phyloP scores from a whole-genome alignment of 1,284 basidiomycete genomes.

The Cutaneotrichosporon cutaneum region DNA sequence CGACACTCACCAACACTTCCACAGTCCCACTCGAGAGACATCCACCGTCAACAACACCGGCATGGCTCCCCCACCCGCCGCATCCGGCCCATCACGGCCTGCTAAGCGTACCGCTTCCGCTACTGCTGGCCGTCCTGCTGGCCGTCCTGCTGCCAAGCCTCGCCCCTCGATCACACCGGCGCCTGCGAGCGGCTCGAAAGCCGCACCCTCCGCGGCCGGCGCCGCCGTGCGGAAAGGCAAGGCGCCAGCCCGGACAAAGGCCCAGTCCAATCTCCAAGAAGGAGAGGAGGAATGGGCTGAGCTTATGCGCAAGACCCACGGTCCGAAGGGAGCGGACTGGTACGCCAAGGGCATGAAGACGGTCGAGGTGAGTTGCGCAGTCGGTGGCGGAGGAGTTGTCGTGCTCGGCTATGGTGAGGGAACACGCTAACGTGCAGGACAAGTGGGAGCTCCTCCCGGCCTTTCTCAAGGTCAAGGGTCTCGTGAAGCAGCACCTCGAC shows the following conservation, averaged over 20 bases:
- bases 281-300: conserved; percentile 50
- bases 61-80: conserved; percentile 13
- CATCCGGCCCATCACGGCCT: conserved; percentile 12
- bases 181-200: neutral
- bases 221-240: conserved; percentile 30
- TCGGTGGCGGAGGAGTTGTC: neutral
- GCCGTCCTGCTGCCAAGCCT: neutral
- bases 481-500: conserved; percentile 99
- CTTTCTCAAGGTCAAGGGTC: conserved; percentile 91
- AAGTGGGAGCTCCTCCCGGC: conserved; percentile 96
- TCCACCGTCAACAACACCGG: conserved; percentile 1
- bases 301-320: conserved; percentile 47
- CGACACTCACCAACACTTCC: neutral
- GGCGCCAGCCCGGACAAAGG: conserved; percentile 22
- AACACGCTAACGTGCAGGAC: conserved; percentile 65
- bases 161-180: neutral
- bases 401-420: too few species aligned
- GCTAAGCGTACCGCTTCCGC: conserved; percentile 8
- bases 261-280: conserved; percentile 24
- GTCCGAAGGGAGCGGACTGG: conserved; percentile 39
- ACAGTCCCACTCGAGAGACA: neutral
- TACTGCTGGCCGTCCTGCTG: too few species aligned
- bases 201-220: neutral
- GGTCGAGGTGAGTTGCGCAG: conserved; percentile 54
- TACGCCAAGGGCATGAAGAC: conserved; percentile 56